A percentile compares a stretch with the other conserved stretches of the same genome.
These are phyloP conservation scores for Penicillium sp. DNA, from an alignment of 2,329 filamentous ascomycete species.

Conservation along the genomic window DNA sequence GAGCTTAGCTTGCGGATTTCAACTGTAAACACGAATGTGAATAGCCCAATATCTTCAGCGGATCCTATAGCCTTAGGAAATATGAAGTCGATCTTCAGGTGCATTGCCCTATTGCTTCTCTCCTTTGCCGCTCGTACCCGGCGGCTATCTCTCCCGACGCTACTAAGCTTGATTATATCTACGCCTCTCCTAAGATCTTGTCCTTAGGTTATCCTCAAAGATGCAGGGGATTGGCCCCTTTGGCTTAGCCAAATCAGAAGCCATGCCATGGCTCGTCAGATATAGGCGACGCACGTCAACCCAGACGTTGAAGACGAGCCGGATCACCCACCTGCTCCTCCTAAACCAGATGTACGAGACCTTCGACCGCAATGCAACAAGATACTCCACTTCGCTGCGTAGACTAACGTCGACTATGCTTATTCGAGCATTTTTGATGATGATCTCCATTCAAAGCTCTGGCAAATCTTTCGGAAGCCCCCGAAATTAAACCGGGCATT, in stretches of 20 bases:
- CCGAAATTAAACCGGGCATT: background rate
- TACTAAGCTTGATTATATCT: constrained; percentile 42
- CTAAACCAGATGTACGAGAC: too few relatives aligned
- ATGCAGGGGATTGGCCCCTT: too few relatives aligned
- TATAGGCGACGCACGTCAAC: too few relatives aligned
- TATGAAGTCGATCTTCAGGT: constrained; percentile 21
- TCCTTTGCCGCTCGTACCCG: constrained; percentile 45
- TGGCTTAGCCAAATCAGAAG: too few relatives aligned
- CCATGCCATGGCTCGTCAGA: too few relatives aligned
- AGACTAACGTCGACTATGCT: background rate
- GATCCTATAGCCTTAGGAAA: constrained; percentile 13
- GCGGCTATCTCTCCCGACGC: constrained; percentile 37
- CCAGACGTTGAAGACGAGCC: too few relatives aligned
- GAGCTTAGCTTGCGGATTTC: constrained; percentile 3
- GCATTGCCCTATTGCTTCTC: constrained; percentile 27
- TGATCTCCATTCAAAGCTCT: background rate
- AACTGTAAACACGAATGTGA: background rate
- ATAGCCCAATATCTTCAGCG: constrained; percentile 1
- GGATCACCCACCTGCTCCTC: too few relatives aligned
- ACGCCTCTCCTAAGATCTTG: constrained; percentile 60
- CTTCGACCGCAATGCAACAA: too few relatives aligned
- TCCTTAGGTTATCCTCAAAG: constrained; percentile 45
- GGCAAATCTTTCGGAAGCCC: background rate
- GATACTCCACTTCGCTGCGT: too few relatives aligned
- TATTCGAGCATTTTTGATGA: background rate